These are phyloP conservation scores for Centrapalus pauciflorus DNA, from an alignment of 129 eudicot genomes.

Conservation along the genomic window DNA sequence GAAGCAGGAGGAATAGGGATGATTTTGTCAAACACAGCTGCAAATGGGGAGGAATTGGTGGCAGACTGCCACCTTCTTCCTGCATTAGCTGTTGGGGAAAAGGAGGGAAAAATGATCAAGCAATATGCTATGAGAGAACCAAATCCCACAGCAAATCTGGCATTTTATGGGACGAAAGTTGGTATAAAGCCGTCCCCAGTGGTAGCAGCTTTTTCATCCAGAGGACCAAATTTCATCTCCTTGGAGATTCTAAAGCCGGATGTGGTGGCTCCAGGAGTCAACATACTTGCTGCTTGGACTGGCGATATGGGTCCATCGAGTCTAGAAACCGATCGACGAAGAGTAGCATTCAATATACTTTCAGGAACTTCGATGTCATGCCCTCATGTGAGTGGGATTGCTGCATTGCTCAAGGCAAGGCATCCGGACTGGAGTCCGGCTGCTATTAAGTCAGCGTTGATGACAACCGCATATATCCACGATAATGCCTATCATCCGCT, in stretches of 20 bases:
- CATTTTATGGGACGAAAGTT: slow-evolving; percentile 63
- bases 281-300: slow-evolving; percentile 91
- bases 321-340: slow-evolving; percentile 48
- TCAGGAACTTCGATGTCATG: slow-evolving; percentile 98
- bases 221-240: slow-evolving; percentile 77
- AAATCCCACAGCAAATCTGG: slow-evolving; percentile 57
- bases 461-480: slow-evolving; percentile 89
- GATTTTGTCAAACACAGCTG: slow-evolving; percentile 81
- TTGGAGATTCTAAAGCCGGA: slow-evolving; percentile 79
- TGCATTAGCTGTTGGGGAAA: slow-evolving; percentile 77
- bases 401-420: slow-evolving; percentile 70
- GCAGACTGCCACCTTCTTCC: slow-evolving; percentile 91
- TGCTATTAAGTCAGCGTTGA: slow-evolving; percentile 82
- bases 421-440: slow-evolving; percentile 95
- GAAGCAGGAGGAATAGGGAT: slow-evolving; percentile 89
- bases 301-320: slow-evolving; percentile 73
- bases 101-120: slow-evolving; percentile 54
- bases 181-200: slow-evolving; percentile 76
- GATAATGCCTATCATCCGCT: slow-evolving; percentile 45
- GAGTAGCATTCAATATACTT: slow-evolving; percentile 69
- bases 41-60: slow-evolving; percentile 81
- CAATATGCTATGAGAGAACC: slow-evolving; percentile 40
- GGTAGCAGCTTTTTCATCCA: slow-evolving; percentile 91
- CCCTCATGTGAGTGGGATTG: slow-evolving; percentile 91
- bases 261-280: slow-evolving; percentile 89